Conservation (phyloP, 73 alveolate species). For the Effrenium voratum region DNA sequence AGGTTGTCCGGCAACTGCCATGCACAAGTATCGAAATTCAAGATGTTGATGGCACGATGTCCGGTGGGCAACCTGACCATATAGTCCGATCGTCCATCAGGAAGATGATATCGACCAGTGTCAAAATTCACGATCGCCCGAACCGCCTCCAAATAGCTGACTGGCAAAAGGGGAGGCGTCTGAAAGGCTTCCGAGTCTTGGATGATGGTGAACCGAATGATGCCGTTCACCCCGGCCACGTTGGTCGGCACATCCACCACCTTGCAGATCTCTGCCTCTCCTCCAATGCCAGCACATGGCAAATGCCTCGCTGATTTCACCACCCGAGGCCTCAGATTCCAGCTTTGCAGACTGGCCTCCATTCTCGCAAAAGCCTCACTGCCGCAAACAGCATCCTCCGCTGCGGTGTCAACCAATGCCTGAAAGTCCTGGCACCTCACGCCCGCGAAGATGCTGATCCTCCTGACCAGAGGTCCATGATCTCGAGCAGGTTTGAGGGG, state of each 20-base stretch:
- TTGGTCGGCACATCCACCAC: not conserved
- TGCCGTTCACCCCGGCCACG: not conserved
- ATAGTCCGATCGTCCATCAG: not conserved
- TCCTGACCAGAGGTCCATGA: not conserved
- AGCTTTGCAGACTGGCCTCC: not conserved
- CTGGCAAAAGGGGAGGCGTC: not conserved
- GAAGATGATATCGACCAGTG: not conserved
- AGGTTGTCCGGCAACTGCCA: not conserved
- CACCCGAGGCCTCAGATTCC: not conserved
- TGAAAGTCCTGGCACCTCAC: not conserved
- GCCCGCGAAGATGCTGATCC: not conserved
- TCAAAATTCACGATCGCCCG: not conserved
- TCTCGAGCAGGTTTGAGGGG: not conserved
- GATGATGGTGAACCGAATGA: not conserved
- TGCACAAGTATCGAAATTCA: too few relatives aligned
- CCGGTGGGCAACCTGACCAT: not conserved
- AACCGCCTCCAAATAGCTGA: not conserved
- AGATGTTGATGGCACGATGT: not conserved
- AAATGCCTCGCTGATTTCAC: not conserved
- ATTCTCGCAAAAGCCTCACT: not conserved
- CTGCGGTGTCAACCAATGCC: not conserved
- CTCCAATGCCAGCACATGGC: not conserved
- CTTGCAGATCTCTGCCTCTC: not conserved
- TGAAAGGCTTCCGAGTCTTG: not conserved
- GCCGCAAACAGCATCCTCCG: not conserved